Evolutionary conservation across 495 filamentous ascomycete genomes (phyloP), one percentile per base, ranked within the genome.

Genomic region (Annulohypoxylon stygium): DNA sequence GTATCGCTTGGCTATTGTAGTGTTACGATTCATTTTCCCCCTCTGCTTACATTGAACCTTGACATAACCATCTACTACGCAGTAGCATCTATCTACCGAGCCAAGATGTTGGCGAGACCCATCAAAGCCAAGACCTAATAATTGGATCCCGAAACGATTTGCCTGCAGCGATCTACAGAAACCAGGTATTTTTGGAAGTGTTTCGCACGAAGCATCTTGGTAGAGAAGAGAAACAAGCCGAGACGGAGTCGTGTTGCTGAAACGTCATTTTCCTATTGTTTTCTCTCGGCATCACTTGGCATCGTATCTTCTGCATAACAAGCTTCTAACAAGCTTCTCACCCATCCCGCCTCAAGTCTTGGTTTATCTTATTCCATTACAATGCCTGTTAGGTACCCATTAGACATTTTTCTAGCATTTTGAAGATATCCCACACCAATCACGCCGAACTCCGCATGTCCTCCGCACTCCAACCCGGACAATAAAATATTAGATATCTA

Each of bases 201-300:
- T 47, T 53, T 47, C 23, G 11, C 67, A 39, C 33, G 47, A 39
- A 50, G 14, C 20, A 55, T 48, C 9, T 33, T 45, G 30, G 20
- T 6, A 12, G 20, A 4, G 12, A 55, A 16, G 10, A 59, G 45
- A 57, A 67, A 62, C 57, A 67, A 59, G 57, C 30, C 50, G 57
- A 72, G 69, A 72, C 63, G 63, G 41, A 62, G 16, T 58, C 11
- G 33, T 54, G 23, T 23, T 57, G 63, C 39, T 67, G 64, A 63
- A 72, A 67, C 63, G 33, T 20, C 47, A 34, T 51, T 41, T 54
- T 25, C 10, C 43, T 25, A 26, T 65, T 54, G 33, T 70, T 34
- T 61, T 51, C 62, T 70, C 61, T 71, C 54, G 68, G 61, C 55
- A 16, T 70, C 50, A 37, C 57, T 66, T 70, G 61, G 66, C 47